Conservation (phyloP, 2,329 filamentous ascomycete species). For the Penicillium italicum region DNA sequence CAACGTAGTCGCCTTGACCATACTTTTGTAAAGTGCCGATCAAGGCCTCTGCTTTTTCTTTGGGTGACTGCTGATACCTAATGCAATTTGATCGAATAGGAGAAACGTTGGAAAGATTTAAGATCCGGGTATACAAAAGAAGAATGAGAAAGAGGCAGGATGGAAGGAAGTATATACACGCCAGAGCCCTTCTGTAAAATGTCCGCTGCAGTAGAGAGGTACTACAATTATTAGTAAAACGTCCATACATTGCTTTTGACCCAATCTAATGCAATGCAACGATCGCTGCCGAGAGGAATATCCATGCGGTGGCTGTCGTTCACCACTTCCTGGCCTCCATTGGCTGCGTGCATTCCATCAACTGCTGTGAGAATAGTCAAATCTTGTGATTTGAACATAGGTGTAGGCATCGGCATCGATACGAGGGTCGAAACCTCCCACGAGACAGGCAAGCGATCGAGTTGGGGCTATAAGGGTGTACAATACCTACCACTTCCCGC, state of each 20-base stretch:
- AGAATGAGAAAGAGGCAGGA: background rate
- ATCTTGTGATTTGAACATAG: slow-evolving; percentile 41
- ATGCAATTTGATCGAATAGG: background rate
- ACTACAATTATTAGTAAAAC: no score
- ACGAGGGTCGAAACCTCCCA: slow-evolving; percentile 40
- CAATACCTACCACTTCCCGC: slow-evolving; percentile 35
- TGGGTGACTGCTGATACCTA: slow-evolving; percentile 11
- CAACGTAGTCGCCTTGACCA: slow-evolving; percentile 35
- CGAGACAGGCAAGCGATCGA: background rate
- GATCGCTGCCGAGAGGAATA: slow-evolving; percentile 34
- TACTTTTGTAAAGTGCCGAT: slow-evolving; percentile 28
- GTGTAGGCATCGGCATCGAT: slow-evolving; percentile 44
- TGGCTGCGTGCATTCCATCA: slow-evolving; percentile 35
- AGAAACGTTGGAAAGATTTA: background rate
- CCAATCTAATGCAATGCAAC: slow-evolving; percentile 37
- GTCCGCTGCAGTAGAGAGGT: background rate
- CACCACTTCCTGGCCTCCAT: slow-evolving; percentile 43
- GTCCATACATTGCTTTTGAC: slow-evolving; percentile 35
- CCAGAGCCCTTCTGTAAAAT: background rate
- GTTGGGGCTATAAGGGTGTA: background rate
- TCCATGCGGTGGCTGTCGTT: slow-evolving; percentile 38
- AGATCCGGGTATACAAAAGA: background rate
- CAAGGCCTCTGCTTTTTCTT: slow-evolving; percentile 19
- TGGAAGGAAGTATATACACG: background rate
- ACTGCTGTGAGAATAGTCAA: slow-evolving; percentile 42